phyloP scores from a whole-genome alignment of 2,329 filamentous ascomycete genomes.

The Paraphoma chrysanthemicola region DNA sequence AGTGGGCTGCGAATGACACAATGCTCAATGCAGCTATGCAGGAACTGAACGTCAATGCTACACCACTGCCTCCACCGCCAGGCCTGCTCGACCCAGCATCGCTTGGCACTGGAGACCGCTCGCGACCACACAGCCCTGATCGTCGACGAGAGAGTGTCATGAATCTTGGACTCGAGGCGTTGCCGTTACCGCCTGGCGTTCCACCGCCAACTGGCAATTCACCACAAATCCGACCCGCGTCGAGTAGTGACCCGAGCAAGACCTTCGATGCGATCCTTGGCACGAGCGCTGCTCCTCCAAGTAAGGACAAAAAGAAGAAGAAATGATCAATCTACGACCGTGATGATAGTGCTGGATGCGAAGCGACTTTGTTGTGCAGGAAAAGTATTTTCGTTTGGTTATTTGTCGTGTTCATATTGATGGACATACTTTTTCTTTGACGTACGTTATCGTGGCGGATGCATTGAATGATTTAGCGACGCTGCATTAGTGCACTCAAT shows the following conservation, averaged over 20 bases:
- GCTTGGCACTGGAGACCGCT: constrained; percentile 16
- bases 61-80: constrained; percentile 42
- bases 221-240: constrained; percentile 32
- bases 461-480: constrained; percentile 9
- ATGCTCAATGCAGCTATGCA: constrained; percentile 44
- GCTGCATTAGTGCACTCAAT: constrained; percentile 2
- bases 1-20: constrained; percentile 60
- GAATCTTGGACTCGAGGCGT: constrained; percentile 55
- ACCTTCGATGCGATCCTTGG: constrained; percentile 59
- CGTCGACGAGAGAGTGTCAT: constrained; percentile 53
- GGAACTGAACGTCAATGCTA: constrained; percentile 37
- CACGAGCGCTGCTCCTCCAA: constrained; percentile 23
- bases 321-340: constrained; percentile 20
- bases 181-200: constrained; percentile 54
- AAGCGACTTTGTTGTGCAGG: constrained; percentile 1
- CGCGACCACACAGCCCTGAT: constrained; percentile 37
- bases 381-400: neutral
- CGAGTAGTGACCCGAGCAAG: constrained; percentile 50
- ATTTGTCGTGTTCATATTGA: neutral
- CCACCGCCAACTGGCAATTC: constrained; percentile 43
- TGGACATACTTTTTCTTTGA: neutral
- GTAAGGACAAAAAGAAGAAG: constrained; percentile 40
- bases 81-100: constrained; percentile 28
- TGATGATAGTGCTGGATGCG: neutral
- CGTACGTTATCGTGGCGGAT: neutral